Evolutionary conservation across 1,284 basidiomycete genomes (phyloP).

Genomic region (Sanguinoderma infundibulare): DNA sequence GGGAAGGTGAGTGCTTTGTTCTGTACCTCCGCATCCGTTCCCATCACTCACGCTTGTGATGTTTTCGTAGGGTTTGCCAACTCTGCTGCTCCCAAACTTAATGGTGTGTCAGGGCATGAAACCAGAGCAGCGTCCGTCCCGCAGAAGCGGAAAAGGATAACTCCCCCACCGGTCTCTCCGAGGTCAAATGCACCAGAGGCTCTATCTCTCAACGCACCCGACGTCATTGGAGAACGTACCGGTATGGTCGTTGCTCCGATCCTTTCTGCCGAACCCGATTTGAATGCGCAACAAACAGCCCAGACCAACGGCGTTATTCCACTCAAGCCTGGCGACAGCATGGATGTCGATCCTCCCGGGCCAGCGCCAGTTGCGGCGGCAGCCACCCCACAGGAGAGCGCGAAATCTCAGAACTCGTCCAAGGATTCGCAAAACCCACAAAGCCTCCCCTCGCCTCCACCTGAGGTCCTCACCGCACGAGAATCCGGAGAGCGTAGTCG

Average conservation of each 20-base stretch:
- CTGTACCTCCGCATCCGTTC: background rate
- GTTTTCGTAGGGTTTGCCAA: no score
- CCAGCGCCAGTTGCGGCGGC: background rate
- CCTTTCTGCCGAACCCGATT: background rate
- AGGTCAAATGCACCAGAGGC: background rate
- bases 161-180: background rate
- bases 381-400: background rate
- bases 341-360: background rate
- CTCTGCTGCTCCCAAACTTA: background rate
- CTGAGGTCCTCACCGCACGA: background rate
- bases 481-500: background rate
- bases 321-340: background rate
- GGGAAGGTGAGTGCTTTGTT: background rate
- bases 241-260: background rate
- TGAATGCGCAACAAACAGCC: background rate
- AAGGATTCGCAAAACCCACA: slow-evolving; percentile 19
- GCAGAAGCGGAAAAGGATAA: slow-evolving; percentile 3
- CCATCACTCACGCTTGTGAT: background rate
- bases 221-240: background rate
- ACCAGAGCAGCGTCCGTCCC: background rate
- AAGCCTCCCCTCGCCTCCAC: slow-evolving; percentile 20
- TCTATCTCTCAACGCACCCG: background rate
- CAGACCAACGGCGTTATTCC: background rate
- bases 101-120: background rate
- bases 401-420: background rate